Base-by-base conservation (phyloP, 129 eudicot species). In the Flaveria trinervia region DNA sequence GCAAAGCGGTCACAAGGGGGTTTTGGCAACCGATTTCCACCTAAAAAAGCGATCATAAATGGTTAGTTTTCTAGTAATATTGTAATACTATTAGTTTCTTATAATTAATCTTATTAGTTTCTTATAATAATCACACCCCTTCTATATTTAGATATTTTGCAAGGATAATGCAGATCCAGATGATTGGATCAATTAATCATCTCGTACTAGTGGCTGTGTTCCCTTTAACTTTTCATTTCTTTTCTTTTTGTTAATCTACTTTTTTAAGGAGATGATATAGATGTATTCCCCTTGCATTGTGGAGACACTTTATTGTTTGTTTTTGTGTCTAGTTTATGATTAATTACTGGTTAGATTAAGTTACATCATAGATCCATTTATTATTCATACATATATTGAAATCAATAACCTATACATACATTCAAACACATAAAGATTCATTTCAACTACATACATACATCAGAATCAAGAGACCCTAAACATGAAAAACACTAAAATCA, bases 301-400 rank as follows among this genome's bases (percentile, higher is more conserved):
- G 77, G 77, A 72, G 15, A 4, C 18, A 28, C 77, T 72, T 72
- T 72, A 54, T 72, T 36, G 3, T 6, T 45, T 41, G 25, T 70
- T 36, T 46, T 23, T 70, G 50, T 36, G 7, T 36, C 7, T 4
- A 36, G 41, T 36, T 36, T 36, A 33, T 33, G 41, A 36, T 5
- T 46, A 28, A 30, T 64, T 13, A 28, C 20, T 14, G 4, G 33
- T 33, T 33, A 16, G 45, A 65, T 65, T 33, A 16, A 7, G 22
- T 3, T 65, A 26, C 30, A 33, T 14, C 10, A 64, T 30, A 30
- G 46, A 64, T 9, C 45, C 20, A 13, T 64, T 45, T 9, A 45
- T 36, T 36, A 65, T 62, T 28, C 30, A 62, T 62, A 2, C 41
- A 36, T 36, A 36, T 5, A 36, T 36, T 36, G 41, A 36, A 36